Conservation (phyloP, 1,139 yeast genomes). For the Scheffersomyces stambukii region DNA sequence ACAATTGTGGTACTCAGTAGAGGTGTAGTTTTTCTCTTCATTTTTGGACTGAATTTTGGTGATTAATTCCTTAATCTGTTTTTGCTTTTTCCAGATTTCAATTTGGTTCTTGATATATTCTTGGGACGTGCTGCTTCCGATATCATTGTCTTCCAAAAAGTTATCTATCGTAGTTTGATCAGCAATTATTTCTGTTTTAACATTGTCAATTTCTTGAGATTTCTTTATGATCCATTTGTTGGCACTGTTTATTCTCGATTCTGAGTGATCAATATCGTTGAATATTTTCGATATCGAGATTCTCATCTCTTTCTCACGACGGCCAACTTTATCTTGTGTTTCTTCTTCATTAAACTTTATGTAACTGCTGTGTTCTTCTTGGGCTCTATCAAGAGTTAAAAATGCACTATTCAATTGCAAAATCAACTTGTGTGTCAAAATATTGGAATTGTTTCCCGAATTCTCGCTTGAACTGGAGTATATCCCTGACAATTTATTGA, state of each 20-base stretch:
- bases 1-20: slow-evolving; percentile 61
- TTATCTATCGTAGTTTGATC: slow-evolving; percentile 13
- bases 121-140: slow-evolving; percentile 12
- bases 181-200: slow-evolving; percentile 16
- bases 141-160: slow-evolving; percentile 11
- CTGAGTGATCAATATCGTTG: slow-evolving; percentile 36
- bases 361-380: slow-evolving; percentile 25
- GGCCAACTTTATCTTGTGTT: slow-evolving; percentile 22
- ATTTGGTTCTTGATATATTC: slow-evolving; percentile 25
- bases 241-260: slow-evolving; percentile 37
- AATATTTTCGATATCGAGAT: slow-evolving; percentile 23
- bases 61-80: slow-evolving; percentile 33
- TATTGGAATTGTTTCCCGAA: slow-evolving; percentile 15
- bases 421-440: slow-evolving; percentile 35
- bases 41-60: slow-evolving; percentile 32
- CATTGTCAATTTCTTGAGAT: slow-evolving; percentile 26
- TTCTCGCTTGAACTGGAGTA: slow-evolving; percentile 22
- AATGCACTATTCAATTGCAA: slow-evolving; percentile 33
- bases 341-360: slow-evolving; percentile 19
- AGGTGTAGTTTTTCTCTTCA: slow-evolving; percentile 63
- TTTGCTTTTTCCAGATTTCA: slow-evolving; percentile 36
- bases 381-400: slow-evolving; percentile 20
- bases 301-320: slow-evolving; percentile 30
- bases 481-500: slow-evolving; percentile 57
- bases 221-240: slow-evolving; percentile 35